phyloP scores from a whole-genome alignment of 305 asterid species.

The Fraxinus latifolia region DNA sequence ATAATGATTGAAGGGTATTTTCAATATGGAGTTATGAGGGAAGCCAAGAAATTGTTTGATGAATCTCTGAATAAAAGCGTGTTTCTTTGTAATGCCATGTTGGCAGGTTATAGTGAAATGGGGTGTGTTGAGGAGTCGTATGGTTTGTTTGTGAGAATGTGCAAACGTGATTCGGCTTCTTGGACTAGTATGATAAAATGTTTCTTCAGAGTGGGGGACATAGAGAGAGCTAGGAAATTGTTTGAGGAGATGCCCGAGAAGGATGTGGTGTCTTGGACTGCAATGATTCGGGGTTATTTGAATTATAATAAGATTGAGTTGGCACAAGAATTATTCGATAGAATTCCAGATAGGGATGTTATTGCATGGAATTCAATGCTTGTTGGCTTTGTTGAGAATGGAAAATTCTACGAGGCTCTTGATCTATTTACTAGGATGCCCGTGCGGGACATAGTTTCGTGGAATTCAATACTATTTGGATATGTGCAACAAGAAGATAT shows the following conservation, averaged over 20 bases:
- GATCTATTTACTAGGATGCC: slow-evolving; percentile 48
- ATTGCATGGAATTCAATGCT: slow-evolving; percentile 67
- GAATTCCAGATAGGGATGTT: slow-evolving; percentile 50
- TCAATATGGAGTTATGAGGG: slow-evolving; percentile 31
- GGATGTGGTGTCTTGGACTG: slow-evolving; percentile 64
- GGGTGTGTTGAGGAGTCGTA: slow-evolving; percentile 30
- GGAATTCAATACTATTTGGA: slow-evolving; percentile 51
- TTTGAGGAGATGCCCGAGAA: slow-evolving; percentile 56
- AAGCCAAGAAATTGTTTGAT: slow-evolving; percentile 46
- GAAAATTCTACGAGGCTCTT: slow-evolving; percentile 36
- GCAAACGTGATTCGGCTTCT: slow-evolving; percentile 45
- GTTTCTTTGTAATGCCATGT: slow-evolving; percentile 52
- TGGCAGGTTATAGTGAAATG: slow-evolving; percentile 47
- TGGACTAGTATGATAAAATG: slow-evolving; percentile 58
- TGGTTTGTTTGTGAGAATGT: slow-evolving; percentile 48
- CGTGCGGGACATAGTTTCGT: slow-evolving; percentile 39
- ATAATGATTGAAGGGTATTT: slow-evolving; percentile 47
- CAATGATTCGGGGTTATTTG: slow-evolving; percentile 53
- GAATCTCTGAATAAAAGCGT: slow-evolving; percentile 30
- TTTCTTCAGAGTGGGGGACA: slow-evolving; percentile 39
- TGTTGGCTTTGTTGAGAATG: slow-evolving; percentile 39
- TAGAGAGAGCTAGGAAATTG: slow-evolving; percentile 43
- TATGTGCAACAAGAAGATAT: slow-evolving; percentile 43
- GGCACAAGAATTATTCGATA: slow-evolving; percentile 43
- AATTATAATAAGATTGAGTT: slow-evolving; percentile 32